A percentile compares a stretch with the other conserved stretches of the same genome.
phyloP scores from a whole-genome alignment of 2,329 filamentous ascomycete genomes.

The Aspergillus amoenus region DNA sequence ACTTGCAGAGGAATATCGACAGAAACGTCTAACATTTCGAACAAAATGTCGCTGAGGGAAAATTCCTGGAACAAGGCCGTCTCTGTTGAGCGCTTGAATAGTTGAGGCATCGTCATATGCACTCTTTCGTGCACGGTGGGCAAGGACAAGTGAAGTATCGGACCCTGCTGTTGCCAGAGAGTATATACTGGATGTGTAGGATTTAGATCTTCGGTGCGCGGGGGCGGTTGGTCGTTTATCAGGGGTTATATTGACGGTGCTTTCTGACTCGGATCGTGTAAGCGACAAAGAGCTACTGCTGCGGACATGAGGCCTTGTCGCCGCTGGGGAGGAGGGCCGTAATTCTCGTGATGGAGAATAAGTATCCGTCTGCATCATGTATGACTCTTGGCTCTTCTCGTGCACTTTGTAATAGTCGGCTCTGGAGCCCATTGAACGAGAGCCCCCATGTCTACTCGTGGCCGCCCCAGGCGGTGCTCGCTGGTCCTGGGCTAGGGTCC shows the following conservation, averaged over 20 bases:
- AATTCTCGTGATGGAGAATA: conserved; percentile 38
- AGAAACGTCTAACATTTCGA: conserved; percentile 47
- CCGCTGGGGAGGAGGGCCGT: conserved; percentile 39
- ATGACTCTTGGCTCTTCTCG: conserved; percentile 41
- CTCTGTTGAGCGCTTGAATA: conserved; percentile 42
- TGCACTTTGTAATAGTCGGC: conserved; percentile 36
- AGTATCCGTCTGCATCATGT: conserved; percentile 43
- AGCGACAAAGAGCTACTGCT: conserved; percentile 45
- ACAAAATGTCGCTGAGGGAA: conserved; percentile 48
- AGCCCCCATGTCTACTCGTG: conserved; percentile 15
- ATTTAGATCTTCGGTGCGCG: conserved; percentile 35
- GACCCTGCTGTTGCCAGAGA: conserved; percentile 46
- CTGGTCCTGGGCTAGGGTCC: conserved; percentile 27
- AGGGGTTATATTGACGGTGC: conserved; percentile 31
- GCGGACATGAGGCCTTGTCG: conserved; percentile 41
- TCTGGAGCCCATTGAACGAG: conserved; percentile 19
- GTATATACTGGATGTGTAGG: conserved; percentile 46
- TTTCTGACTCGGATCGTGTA: conserved; percentile 43
- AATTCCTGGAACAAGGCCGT: conserved; percentile 46
- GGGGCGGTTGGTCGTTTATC: conserved; percentile 32
- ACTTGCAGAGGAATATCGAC: conserved; percentile 48
- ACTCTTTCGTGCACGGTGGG: conserved; percentile 42
- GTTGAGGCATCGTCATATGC: conserved; percentile 48
- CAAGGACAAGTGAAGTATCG: conserved; percentile 46
- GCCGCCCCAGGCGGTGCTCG: conserved; percentile 21